Percentiles rank a stretch among this genome's conserved stretches.
phyloP scores from a whole-genome alignment of 176 grass and related monocot species.

The Pontederia crassipes region DNA sequence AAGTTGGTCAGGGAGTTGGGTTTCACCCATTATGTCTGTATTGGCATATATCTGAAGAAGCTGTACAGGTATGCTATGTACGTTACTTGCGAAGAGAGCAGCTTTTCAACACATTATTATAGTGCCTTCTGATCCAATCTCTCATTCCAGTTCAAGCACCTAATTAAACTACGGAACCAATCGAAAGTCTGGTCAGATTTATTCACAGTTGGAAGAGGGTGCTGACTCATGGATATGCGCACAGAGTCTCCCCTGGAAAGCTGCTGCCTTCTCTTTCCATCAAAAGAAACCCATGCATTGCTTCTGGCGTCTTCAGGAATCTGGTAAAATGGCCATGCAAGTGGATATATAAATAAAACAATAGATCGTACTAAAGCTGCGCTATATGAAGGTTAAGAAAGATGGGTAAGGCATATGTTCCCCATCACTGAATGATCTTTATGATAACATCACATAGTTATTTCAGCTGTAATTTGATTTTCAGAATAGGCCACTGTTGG shows the following conservation, averaged over 20 bases:
- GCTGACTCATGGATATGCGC: constrained; percentile 79
- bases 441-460: no score
- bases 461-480: no score
- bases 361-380: neutral
- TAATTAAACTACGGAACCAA: constrained; percentile 87
- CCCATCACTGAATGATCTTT: no score
- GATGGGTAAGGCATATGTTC: no score
- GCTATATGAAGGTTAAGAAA: no score
- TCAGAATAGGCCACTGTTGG: no score
- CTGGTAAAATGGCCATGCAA: constrained; percentile 18
- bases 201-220: constrained; percentile 92
- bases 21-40: no score
- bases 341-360: neutral
- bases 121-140: constrained; percentile 84
- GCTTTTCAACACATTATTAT: constrained; percentile 18
- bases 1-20: no score
- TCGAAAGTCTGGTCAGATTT: constrained; percentile 91
- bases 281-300: constrained; percentile 88
- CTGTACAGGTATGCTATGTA: no score
- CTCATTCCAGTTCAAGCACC: constrained; percentile 98
- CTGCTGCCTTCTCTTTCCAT: constrained; percentile 87
- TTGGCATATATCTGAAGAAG: no score
- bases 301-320: constrained; percentile 83
- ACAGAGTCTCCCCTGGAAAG: constrained; percentile 81
- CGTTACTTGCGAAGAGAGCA: no score